Conservation (phyloP, 257 asterid species). For the Cinchona pubescens region DNA sequence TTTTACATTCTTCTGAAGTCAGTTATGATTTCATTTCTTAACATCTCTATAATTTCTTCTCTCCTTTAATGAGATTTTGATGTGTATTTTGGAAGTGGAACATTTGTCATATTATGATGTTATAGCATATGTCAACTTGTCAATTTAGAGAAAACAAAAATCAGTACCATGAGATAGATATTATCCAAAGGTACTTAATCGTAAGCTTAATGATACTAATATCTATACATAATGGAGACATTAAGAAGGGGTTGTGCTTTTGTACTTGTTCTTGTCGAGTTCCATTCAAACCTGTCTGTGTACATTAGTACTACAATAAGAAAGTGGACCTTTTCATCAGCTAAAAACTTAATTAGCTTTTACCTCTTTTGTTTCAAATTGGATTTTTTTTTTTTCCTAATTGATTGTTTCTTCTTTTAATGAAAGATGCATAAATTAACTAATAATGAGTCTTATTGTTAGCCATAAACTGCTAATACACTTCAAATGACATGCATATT, state of each 20-base stretch:
- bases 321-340: neutral
- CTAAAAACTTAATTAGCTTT: neutral
- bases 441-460: neutral
- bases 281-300: neutral
- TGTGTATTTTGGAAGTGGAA: neutral
- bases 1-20: neutral
- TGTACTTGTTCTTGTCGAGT: neutral
- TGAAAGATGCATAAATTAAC: neutral
- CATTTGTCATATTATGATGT: too few relatives aligned
- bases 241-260: neutral
- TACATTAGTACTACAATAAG: neutral
- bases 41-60: neutral
- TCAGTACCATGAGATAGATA: neutral
- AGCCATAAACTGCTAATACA: neutral
- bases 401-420: neutral
- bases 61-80: neutral
- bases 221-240: too few relatives aligned
- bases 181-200: too few relatives aligned
- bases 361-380: neutral
- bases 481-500: neutral
- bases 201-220: too few relatives aligned
- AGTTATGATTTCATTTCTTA: neutral
- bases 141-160: neutral
- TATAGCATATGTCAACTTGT: neutral
- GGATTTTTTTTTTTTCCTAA: too few relatives aligned